phyloP scores from a whole-genome alignment of 345 rosid species.

The Eucalyptus sideroxylon region DNA sequence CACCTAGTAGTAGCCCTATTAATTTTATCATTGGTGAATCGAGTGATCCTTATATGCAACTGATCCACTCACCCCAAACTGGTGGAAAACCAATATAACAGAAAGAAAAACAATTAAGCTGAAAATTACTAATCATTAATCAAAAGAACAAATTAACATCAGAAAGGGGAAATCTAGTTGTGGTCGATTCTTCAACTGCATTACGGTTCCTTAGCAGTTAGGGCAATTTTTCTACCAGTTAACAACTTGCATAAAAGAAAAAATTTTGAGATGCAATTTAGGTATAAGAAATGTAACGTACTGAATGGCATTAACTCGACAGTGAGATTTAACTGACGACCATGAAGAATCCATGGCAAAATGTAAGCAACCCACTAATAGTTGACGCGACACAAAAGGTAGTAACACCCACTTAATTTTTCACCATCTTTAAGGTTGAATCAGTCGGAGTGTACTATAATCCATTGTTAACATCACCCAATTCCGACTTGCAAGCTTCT shows the following conservation, averaged over 20 bases:
- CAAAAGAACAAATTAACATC: neutral
- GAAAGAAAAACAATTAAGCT: neutral
- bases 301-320: neutral
- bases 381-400: neutral
- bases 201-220: neutral
- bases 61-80: neutral
- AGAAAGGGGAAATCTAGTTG: neutral
- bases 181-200: neutral
- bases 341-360: neutral
- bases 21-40: neutral
- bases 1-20: neutral
- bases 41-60: neutral
- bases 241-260: neutral
- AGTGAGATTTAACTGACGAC: neutral
- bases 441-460: too few species aligned
- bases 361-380: neutral
- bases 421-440: too few species aligned
- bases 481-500: neutral
- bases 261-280: neutral
- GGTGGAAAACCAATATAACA: neutral
- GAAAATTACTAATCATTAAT: neutral
- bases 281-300: neutral
- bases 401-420: neutral
- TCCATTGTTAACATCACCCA: neutral
- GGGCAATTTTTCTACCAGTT: neutral